Conservation (phyloP, 1,139 yeast genomes). For the Zygosaccharomyces pseudobailii region DNA sequence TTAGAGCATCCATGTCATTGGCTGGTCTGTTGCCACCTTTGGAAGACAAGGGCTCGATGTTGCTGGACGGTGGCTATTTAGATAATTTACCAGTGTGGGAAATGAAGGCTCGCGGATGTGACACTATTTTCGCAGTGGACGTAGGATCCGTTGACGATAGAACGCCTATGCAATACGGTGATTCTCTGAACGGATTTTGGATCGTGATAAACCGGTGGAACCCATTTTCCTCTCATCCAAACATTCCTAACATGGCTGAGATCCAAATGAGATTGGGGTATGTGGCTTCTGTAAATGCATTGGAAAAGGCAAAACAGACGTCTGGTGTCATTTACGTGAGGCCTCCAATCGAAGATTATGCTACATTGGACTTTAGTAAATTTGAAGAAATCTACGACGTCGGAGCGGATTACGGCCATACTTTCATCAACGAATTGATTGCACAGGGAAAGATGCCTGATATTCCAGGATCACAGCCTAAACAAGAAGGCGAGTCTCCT, state of each 20-base stretch:
- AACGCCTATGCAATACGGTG: slow-evolving; percentile 89
- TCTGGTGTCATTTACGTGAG: slow-evolving; percentile 87
- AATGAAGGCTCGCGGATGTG: slow-evolving; percentile 86
- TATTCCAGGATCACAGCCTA: slow-evolving; percentile 48
- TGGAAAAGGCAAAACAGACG: slow-evolving; percentile 77
- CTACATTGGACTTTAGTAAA: slow-evolving; percentile 86
- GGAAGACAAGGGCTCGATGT: slow-evolving; percentile 84
- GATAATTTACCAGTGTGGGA: slow-evolving; percentile 90
- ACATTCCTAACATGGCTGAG: slow-evolving; percentile 92
- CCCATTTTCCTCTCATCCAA: slow-evolving; percentile 81
- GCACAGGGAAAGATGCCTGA: slow-evolving; percentile 52
- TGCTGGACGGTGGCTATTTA: slow-evolving; percentile 92
- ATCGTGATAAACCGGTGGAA: slow-evolving; percentile 84
- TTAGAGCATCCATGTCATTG: slow-evolving; percentile 93
- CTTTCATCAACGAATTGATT: slow-evolving; percentile 50
- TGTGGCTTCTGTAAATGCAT: slow-evolving; percentile 90
- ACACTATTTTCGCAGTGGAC: slow-evolving; percentile 85
- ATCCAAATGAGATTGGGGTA: slow-evolving; percentile 90
- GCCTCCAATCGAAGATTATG: slow-evolving; percentile 90
- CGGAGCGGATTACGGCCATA: slow-evolving; percentile 74
- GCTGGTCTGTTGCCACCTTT: slow-evolving; percentile 93
- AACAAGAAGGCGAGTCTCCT: slow-evolving; percentile 15
- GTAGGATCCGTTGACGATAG: slow-evolving; percentile 94
- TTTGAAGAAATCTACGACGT: slow-evolving; percentile 84
- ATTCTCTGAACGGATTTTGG: slow-evolving; percentile 89